phyloP scores from a whole-genome alignment of 805 yeast genomes.

The Komagataella phaffii region DNA sequence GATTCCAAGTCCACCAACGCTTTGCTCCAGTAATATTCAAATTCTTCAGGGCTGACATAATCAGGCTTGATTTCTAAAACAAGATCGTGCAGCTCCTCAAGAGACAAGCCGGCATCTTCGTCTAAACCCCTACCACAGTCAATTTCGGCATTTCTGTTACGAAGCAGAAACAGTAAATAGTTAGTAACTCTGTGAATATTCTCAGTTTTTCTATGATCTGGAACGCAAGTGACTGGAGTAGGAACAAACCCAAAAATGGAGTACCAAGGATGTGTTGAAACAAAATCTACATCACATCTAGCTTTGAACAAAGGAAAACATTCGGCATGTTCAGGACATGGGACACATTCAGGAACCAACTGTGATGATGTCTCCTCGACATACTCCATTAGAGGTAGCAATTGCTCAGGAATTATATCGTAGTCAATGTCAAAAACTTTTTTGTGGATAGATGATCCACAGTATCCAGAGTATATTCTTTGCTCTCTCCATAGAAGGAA shows the following conservation, averaged over 20 bases:
- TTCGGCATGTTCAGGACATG: slow-evolving; percentile 72
- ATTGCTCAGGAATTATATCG: slow-evolving; percentile 1
- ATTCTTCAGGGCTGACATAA: slow-evolving; percentile 44
- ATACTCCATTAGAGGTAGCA: slow-evolving; percentile 14
- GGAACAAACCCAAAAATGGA: slow-evolving; percentile 46
- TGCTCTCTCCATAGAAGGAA: slow-evolving; percentile 30
- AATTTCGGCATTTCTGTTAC: slow-evolving; percentile 52
- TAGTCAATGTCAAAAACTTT: slow-evolving; percentile 14
- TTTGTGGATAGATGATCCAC: slow-evolving; percentile 46
- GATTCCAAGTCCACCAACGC: slow-evolving; percentile 46
- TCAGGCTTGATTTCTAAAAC: slow-evolving; percentile 43
- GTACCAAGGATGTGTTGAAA: slow-evolving; percentile 37
- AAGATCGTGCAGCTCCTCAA: slow-evolving; percentile 51
- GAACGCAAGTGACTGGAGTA: slow-evolving; percentile 50
- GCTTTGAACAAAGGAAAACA: slow-evolving; percentile 51
- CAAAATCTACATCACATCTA: slow-evolving; percentile 60
- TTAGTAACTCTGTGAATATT: slow-evolving; percentile 51
- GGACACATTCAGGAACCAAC: slow-evolving; percentile 49
- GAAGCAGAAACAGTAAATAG: slow-evolving; percentile 51
- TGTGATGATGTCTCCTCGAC: slow-evolving; percentile 28
- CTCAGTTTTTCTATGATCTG: slow-evolving; percentile 61
- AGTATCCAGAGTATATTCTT: slow-evolving; percentile 52
- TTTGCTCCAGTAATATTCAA: slow-evolving; percentile 61
- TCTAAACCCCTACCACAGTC: slow-evolving; percentile 19
- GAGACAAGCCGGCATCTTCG: slow-evolving; percentile 28